Base-by-base conservation (phyloP, 768 basidiomycete species). In the Russula ochroleuca region DNA sequence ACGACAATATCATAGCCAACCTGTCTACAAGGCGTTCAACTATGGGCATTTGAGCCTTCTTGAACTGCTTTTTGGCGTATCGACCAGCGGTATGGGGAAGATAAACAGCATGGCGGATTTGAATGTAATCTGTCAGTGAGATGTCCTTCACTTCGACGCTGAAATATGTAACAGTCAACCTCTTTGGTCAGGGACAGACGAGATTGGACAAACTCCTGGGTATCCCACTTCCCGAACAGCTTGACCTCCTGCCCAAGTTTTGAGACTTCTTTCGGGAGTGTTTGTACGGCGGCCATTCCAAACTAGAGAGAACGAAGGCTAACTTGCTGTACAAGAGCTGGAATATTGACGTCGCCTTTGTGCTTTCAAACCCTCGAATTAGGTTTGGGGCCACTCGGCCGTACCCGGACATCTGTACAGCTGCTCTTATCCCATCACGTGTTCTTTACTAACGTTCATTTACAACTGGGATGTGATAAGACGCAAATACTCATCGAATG, bases 41-140 rank as follows among this genome's bases (percentile, higher is more conserved):
- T 75, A 99, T 96, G 74, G 97, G 97, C 97, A 99, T 99, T 78
- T 97, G 93, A 6, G 94, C 94, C 87, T 99, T 99, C 85, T 95
- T 98, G 88, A 98, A 99, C 79, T 98, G 95, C 83, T 98, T 98
- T 84, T 95, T 95, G 74, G 95, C 93, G 77, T 98, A 98, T 78
- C 97, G 93, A 69, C 97, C 97, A 68, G 96, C 95, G 66, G 97
- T 99, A 85, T 99, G 96, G 65, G 96, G 96, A 62, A 97, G 79
- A 80, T 94, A 98, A 75, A 98, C 96, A 57, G 94, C 88, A 76
- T 97, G 92, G 75, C 92, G 92, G 78, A 96, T 89, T 83, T 98
- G 95, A 78, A 99, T 97, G 87, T 99, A 98, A 79, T 99, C 97
- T 63, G 92, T 91, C 72, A 99, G 79, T 70, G 97, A 99, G 78